Conservation (phyloP, 1,139 yeast genomes). For the Geotrichum citri-aurantii region DNA sequence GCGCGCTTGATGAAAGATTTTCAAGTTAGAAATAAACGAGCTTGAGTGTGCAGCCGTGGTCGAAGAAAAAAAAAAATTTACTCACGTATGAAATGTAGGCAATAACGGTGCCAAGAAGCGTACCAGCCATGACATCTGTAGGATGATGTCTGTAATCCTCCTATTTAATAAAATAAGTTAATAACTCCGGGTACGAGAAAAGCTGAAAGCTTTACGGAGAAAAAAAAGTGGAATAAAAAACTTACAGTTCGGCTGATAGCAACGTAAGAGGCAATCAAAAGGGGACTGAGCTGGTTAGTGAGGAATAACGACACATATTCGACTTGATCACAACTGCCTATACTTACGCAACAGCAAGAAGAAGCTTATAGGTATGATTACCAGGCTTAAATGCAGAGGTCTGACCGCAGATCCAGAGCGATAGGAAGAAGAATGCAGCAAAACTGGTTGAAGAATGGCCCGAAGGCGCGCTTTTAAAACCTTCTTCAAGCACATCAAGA, state of each 20-base stretch:
- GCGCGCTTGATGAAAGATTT: too few species aligned
- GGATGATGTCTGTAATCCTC: slow-evolving; percentile 78
- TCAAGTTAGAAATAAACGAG: neutral
- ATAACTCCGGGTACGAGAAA: slow-evolving; percentile 24
- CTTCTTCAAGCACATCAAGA: slow-evolving; percentile 44
- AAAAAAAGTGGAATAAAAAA: slow-evolving; percentile 25
- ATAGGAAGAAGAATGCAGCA: slow-evolving; percentile 55
- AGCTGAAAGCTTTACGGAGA: slow-evolving; percentile 32
- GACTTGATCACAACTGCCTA: neutral
- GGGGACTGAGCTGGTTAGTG: slow-evolving; percentile 6
- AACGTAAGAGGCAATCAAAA: slow-evolving; percentile 14
- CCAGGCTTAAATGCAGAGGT: slow-evolving; percentile 39
- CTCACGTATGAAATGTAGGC: slow-evolving; percentile 44
- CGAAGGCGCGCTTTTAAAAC: slow-evolving; percentile 74
- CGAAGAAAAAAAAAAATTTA: neutral
- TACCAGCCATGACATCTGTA: slow-evolving; percentile 59
- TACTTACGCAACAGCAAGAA: slow-evolving; percentile 23
- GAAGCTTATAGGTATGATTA: slow-evolving; percentile 29
- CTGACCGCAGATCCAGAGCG: slow-evolving; percentile 62
- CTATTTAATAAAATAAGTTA: slow-evolving; percentile 3
- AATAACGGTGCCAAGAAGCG: slow-evolving; percentile 44
- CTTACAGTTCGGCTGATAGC: slow-evolving; percentile 18
- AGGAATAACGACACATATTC: neutral
- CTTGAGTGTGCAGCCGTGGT: neutral
- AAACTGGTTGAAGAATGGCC: slow-evolving; percentile 74